Evolutionary conservation across 2,329 filamentous ascomycete species (phyloP).

Genomic region (Calonectria leucothoes): DNA sequence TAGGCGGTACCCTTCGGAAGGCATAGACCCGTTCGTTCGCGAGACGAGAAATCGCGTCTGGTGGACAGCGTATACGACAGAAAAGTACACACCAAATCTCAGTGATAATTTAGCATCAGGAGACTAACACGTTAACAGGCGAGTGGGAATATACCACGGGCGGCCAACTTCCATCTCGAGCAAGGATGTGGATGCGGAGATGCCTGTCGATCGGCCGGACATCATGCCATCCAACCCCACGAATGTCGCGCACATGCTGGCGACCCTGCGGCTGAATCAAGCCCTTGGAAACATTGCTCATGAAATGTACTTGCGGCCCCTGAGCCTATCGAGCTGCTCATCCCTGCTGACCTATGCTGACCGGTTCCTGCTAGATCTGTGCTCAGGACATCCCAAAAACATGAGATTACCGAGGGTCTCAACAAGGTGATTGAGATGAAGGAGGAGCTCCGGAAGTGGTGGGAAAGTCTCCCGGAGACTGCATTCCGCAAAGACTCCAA

Average conservation of each 20-base stretch:
- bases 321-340: not conserved
- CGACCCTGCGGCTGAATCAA: constrained; percentile 52
- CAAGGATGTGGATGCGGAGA: constrained; percentile 64
- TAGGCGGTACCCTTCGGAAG: constrained; percentile 59
- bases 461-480: constrained; percentile 49
- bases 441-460: constrained; percentile 51
- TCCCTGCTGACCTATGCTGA: constrained; percentile 18
- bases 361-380: constrained; percentile 41
- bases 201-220: constrained; percentile 59
- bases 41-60: constrained; percentile 67
- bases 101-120: not conserved
- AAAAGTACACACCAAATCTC: constrained; percentile 55
- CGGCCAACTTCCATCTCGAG: constrained; percentile 65
- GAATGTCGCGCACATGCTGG: constrained; percentile 60
- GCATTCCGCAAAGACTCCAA: constrained; percentile 52
- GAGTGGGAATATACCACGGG: constrained; percentile 67
- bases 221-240: constrained; percentile 54
- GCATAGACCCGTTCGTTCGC: constrained; percentile 58
- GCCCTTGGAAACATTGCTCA: constrained; percentile 51
- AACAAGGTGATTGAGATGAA: constrained; percentile 50
- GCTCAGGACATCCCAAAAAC: constrained; percentile 47
- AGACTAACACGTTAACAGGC: constrained; percentile 47
- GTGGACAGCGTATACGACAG: constrained; percentile 68
- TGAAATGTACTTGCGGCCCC: constrained; percentile 48
- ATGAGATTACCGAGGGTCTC: constrained; percentile 47